Conservation (phyloP, 2,329 filamentous ascomycete species). For the Zelopaecilomyces penicillatus region DNA sequence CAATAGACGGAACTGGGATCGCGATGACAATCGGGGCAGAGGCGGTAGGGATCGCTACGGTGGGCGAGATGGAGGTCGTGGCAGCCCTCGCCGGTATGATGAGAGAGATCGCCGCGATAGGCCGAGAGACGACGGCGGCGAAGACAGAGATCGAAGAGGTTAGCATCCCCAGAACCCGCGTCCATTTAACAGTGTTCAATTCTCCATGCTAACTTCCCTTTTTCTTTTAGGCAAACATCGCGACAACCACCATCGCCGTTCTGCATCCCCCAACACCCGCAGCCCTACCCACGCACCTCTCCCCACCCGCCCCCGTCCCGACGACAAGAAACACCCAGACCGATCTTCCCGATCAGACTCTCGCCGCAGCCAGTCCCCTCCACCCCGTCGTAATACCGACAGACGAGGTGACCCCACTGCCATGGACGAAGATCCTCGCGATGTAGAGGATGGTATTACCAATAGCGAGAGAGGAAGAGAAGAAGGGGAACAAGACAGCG, state of each 20-base stretch:
- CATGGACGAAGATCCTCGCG: conserved; percentile 21
- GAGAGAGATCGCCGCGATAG: conserved; percentile 16
- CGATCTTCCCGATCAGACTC: conserved; percentile 22
- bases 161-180: neutral
- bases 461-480: neutral
- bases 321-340: conserved; percentile 10
- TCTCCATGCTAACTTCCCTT: too few relatives aligned
- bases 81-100: conserved; percentile 23
- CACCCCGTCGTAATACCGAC: conserved; percentile 4
- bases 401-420: conserved; percentile 14
- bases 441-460: neutral
- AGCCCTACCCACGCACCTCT: conserved; percentile 17
- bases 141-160: conserved; percentile 19
- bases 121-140: conserved; percentile 17
- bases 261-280: conserved; percentile 25
- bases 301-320: conserved; percentile 27
- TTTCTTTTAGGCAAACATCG: conserved; percentile 5
- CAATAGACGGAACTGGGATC: conserved; percentile 26
- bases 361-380: conserved; percentile 14
- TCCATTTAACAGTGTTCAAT: too few relatives aligned
- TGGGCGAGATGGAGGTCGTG: conserved; percentile 26
- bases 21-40: conserved; percentile 29
- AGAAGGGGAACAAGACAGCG: conserved; percentile 18
- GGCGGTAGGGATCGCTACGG: conserved; percentile 20
- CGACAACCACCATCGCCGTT: conserved; percentile 24